phyloP scores from a whole-genome alignment of 257 asterid species.

The Solanum sparsipilum region DNA sequence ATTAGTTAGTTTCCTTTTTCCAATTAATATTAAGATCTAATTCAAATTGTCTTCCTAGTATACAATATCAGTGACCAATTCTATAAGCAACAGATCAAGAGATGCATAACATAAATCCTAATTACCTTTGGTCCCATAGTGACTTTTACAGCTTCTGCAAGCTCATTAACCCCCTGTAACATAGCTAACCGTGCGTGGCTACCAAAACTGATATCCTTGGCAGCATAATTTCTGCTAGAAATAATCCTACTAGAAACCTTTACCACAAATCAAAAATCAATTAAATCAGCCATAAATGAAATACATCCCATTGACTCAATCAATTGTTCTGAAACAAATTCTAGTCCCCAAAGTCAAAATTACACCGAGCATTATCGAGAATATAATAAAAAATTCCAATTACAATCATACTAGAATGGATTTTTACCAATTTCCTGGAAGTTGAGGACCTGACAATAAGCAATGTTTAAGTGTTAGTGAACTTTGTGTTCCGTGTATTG shows the following conservation, averaged over 20 bases:
- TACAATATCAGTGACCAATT: background rate
- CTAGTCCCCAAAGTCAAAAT: background rate
- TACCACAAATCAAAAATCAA: background rate
- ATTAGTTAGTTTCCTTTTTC: background rate
- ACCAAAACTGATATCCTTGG: slow-evolving; percentile 76
- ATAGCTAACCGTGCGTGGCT: slow-evolving; percentile 65
- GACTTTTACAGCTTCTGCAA: slow-evolving; percentile 90
- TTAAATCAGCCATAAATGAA: background rate
- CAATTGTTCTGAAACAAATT: background rate
- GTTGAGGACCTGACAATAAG: slow-evolving; percentile 51
- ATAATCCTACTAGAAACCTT: slow-evolving; percentile 42
- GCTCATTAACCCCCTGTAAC: slow-evolving; percentile 83
- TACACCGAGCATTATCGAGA: background rate
- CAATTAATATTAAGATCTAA: background rate
- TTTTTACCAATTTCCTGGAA: slow-evolving; percentile 43
- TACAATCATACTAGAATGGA: background rate
- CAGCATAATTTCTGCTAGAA: slow-evolving; percentile 64
- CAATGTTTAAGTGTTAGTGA: background rate
- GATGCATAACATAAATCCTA: background rate
- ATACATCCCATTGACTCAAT: background rate
- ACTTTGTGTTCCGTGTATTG: background rate
- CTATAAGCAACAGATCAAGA: background rate
- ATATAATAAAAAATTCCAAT: background rate
- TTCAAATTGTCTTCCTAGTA: background rate
- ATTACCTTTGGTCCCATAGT: slow-evolving; percentile 96